Conservation (phyloP, 228 moss, liverwort and hornwort species). For the Sphagnum fallax region DNA sequence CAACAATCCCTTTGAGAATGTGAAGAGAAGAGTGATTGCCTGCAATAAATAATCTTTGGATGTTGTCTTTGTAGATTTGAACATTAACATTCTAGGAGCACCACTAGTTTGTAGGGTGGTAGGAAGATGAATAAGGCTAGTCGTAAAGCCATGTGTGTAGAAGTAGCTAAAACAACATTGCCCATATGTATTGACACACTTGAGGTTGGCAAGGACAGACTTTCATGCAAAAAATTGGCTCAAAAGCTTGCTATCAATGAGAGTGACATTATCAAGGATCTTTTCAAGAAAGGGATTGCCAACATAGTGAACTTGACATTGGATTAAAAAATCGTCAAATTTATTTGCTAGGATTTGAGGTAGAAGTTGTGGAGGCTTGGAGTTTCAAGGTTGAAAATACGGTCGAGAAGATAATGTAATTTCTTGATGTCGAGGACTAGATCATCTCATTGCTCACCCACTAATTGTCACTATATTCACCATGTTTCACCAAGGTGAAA, state of each 20-base stretch:
- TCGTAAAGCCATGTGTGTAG: constrained; percentile 71
- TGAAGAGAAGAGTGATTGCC: constrained; percentile 62
- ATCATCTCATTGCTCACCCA: constrained; percentile 59
- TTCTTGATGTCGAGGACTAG: constrained; percentile 77
- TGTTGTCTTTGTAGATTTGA: constrained; percentile 33
- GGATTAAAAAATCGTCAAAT: constrained; percentile 80
- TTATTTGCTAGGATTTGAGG: constrained; percentile 79
- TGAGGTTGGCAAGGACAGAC: constrained; percentile 74
- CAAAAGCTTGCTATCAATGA: constrained; percentile 86
- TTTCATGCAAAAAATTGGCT: constrained; percentile 89
- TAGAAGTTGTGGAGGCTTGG: constrained; percentile 91
- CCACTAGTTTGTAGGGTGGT: constrained; percentile 46
- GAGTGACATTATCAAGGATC: constrained; percentile 82
- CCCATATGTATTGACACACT: constrained; percentile 85
- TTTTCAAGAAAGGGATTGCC: constrained; percentile 92
- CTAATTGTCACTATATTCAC: constrained; percentile 94
- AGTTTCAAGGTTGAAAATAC: constrained; percentile 70
- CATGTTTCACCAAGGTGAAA: constrained; percentile 83
- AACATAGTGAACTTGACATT: constrained; percentile 84
- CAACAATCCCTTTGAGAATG: constrained; percentile 57
- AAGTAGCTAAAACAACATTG: constrained; percentile 75
- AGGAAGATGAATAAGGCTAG: constrained; percentile 92
- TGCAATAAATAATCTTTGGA: constrained; percentile 54
- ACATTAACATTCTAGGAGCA: constrained; percentile 40
- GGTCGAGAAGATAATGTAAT: constrained; percentile 71